Base-by-base conservation (phyloP, 192 early-diverging fungal genomes). In the Backusella psychrophila region DNA sequence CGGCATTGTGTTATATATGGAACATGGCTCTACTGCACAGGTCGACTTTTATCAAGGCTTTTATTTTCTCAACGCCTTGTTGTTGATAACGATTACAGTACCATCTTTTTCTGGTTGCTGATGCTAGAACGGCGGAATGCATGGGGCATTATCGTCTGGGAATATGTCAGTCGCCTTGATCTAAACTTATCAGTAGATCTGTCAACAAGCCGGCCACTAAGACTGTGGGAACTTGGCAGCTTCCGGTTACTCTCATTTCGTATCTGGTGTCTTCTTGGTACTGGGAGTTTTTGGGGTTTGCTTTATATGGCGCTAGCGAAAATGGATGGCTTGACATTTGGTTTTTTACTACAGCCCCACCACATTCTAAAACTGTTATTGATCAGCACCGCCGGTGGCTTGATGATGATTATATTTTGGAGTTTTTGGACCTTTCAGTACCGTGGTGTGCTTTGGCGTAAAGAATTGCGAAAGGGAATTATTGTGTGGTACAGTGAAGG, bases 381-480 rank as follows among this genome's bases (percentile, higher is more conserved):
- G 31, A 80, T 80, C 9, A 84, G 83, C 63, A 59, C 83, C 44
- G 71, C 77, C 5, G 83, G 85, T 72, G 85, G 85, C 4, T 31
- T 87, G 56, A 77, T 88, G 66, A 78, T 88, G 81, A 77, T 85
- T 69, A 75, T 73, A 33, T 88, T 81, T 76, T 88, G 85, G 85
- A 87, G 85, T 15, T 88, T 88, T 44, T 88, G 87, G 87, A 88
- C 87, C 0, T 88, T 88, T 34, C 87, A 88, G 71, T 87, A 87
- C 69, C 78, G 83, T 31, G 87, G 85, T 0, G 82, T 88, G 19
- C 72, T 87, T 38, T 88, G 87, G 87, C 80, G 80, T 52, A 81
- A 84, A 78, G 87, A 88, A 56, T 65, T 85, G 52, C 80, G 83
- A 56, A 86, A 88, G 72, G 87, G 87, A 12, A 78, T 85, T 46